Conservation (phyloP, 352 stramenopile genomes). For the Globisporangium abappressorium region DNA sequence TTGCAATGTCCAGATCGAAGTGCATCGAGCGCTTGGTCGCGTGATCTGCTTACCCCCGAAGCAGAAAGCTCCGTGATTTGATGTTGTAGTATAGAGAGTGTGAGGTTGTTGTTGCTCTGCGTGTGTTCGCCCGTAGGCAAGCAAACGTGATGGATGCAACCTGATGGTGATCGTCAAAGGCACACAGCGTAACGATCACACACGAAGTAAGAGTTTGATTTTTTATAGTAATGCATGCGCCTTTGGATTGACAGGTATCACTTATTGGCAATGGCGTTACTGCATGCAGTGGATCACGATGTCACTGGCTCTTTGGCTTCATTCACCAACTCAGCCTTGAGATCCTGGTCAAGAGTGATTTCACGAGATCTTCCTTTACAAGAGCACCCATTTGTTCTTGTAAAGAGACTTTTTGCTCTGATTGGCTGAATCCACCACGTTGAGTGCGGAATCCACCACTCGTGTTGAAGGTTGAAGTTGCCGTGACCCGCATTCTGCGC, state of each 20-base stretch:
- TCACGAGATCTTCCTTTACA: constrained; percentile 9
- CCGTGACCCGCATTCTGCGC: constrained; percentile 8
- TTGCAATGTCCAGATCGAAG: constrained; percentile 21
- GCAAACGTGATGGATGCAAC: background rate
- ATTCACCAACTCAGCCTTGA: background rate
- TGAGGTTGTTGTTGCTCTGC: background rate
- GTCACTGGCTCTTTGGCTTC: background rate
- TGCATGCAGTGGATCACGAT: too few relatives aligned
- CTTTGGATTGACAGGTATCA: background rate
- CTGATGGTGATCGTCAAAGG: background rate
- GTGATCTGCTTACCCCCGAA: constrained; percentile 30
- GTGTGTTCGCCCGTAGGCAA: background rate
- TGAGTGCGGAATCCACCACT: constrained; percentile 8
- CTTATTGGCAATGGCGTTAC: background rate
- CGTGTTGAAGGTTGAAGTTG: constrained; percentile 14
- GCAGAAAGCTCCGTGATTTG: constrained; percentile 1
- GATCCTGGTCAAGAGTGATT: background rate
- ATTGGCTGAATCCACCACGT: constrained; percentile 8
- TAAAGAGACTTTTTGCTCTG: constrained; percentile 8
- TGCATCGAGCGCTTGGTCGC: constrained; percentile 43
- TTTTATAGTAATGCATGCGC: constrained; percentile 7
- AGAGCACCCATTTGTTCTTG: constrained; percentile 2
- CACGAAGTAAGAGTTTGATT: background rate
- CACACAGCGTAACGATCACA: background rate
- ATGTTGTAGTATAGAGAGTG: background rate